A percentile compares a stretch with the other conserved stretches of the same genome.
These are phyloP conservation scores for Salix arbutifolia DNA, from an alignment of 345 rosid genomes.

Conservation along the genomic window DNA sequence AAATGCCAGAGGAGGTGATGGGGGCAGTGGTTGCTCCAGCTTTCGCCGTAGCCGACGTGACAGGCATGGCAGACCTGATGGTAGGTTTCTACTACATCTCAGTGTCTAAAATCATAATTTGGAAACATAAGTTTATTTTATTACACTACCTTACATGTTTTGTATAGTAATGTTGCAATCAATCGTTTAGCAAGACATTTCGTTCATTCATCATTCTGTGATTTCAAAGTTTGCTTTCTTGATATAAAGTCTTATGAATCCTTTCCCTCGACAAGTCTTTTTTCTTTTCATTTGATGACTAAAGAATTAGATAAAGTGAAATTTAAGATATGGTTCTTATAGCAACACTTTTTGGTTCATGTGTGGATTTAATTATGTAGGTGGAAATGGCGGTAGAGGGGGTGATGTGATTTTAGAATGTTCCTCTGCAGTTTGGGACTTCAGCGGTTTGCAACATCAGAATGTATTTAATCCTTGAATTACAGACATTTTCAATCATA, in stretches of 20 bases:
- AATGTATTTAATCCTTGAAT: conserved; percentile 44
- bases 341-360: neutral
- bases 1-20: conserved; percentile 60
- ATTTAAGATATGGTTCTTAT: neutral
- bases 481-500: neutral
- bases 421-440: conserved; percentile 82
- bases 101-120: neutral
- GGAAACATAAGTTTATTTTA: neutral
- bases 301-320: neutral
- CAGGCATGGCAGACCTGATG: conserved; percentile 56
- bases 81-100: conserved; percentile 18
- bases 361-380: conserved; percentile 34
- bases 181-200: neutral
- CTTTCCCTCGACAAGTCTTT: neutral
- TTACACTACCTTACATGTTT: neutral
- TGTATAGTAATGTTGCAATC: neutral
- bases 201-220: neutral
- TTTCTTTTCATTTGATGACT: neutral
- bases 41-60: conserved; percentile 46
- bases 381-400: conserved; percentile 96
- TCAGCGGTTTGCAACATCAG: conserved; percentile 80
- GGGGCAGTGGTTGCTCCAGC: conserved; percentile 60
- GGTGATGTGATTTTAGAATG: conserved; percentile 92
- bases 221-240: neutral
- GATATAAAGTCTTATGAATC: neutral